Base-by-base conservation (phyloP, 768 basidiomycete genomes). In the Leccinum longicurvipes region DNA sequence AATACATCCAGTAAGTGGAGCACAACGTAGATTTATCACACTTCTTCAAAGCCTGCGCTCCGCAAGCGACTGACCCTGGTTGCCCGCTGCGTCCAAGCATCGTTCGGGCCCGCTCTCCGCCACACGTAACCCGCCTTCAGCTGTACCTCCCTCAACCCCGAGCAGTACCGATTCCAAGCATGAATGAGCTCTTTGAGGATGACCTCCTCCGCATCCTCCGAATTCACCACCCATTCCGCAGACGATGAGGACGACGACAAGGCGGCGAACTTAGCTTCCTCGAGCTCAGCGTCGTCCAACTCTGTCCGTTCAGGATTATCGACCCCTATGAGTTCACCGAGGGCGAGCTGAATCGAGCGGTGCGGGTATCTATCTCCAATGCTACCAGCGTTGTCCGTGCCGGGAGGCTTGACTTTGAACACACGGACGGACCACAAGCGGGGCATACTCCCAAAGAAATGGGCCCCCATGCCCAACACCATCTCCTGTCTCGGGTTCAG, bases 101-200 rank as follows among this genome's bases (percentile, higher is more conserved):
- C 76, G 8, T 70, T 70, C 50, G 70, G 68, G 31, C 59, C 69
- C 6, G 67, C 67, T 25, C 79, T 70, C 27, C 68, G 67, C 78
- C 79, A 77, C 6, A 72, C 67, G 53, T 67, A 74, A 4, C 69
- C 72, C 6, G 73, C 65, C 51, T 71, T 68, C 48, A 80, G 70
- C 55, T 78, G 78, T 12, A 80, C 72, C 63, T 74, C 72, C 23
- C 72, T 67, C 53, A 80, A 60, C 46, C 53, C 51, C 1, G 68
- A 69, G 53, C 78, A 78, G 39, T 73, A 73, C 44, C 72, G 70
- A 50, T 73, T 74, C 78, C 79, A 80, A 6, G 77, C 74, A 9
- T 75, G 71, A 32, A 79, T 68, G 17, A 74, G 67, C 31, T 75
- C 74, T 27, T 60, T 64, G 47, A 78, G 61, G 41, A 67, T 62